Evolutionary conservation across 768 basidiomycete genomes (phyloP), one percentile per base, ranked within the genome.

Genomic region (Suillus paluster): DNA sequence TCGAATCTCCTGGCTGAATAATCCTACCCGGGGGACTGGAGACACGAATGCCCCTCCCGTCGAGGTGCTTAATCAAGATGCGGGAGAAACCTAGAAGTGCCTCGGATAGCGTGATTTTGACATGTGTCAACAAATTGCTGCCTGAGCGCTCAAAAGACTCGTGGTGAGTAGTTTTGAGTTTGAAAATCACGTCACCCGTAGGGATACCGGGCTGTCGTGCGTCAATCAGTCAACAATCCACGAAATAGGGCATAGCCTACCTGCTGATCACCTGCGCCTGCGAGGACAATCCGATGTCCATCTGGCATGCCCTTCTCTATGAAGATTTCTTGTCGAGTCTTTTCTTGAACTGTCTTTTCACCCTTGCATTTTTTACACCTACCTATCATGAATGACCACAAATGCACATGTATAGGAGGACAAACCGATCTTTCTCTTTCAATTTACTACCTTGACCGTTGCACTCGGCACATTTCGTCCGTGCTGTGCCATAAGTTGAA

Each of bases 351-450:
- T 0, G 87, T 90, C 73, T 89, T 90, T 57, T 85, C 83, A 5
- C 95, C 97, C 69, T 95, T 95, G 77, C 97, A 99, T 71, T 94
- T 97, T 77, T 96, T 98, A 78, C 96, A 98, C 66, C 95, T 97
- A 69, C 21, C 21, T 7, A 38, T 27, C 57, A 44, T 66, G 27
- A 68, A 21, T 65, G 64, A 53, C 17, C 21, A 34, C 27, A 49
- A 52, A 23, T 27, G 44, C 38, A 34, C 21, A 54, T 39, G 45
- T 2, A 61, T 17, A 49, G 9, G 15, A 53, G 48, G 52, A 69
- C 83, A 21, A 65, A 93, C 93, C 88, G 80, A 68, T 96, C 94
- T 69, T 95, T 95, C 67, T 94, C 93, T 62, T 87, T 86, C 45
- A 95, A 73, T 68, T 86, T 90, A 70, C 85, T 84, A 6, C 92